Evolutionary conservation across 2,329 filamentous ascomycete genomes (phyloP).

Genomic region (Cladosporium sp.): DNA sequence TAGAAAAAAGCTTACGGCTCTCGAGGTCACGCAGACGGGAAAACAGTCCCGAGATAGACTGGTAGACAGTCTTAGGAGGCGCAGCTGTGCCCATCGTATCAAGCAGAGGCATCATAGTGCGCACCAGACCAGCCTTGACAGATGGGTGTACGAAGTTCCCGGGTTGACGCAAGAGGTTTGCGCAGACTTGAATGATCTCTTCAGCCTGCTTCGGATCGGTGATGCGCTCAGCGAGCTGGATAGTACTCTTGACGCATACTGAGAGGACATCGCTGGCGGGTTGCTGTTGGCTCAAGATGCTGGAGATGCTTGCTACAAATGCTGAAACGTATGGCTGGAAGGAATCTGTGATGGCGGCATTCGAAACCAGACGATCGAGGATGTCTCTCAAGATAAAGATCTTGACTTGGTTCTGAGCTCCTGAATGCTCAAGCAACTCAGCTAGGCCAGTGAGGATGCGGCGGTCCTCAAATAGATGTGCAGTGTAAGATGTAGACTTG

Average conservation of each 20-base stretch:
- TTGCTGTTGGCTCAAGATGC: conserved; percentile 47
- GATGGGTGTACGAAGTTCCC: conserved; percentile 73
- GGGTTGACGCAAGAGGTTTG: conserved; percentile 79
- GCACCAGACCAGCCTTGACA: conserved; percentile 73
- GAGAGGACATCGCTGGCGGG: conserved; percentile 70
- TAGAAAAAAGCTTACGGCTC: conserved; percentile 67
- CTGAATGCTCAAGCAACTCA: conserved; percentile 63
- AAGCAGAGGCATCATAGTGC: conserved; percentile 69
- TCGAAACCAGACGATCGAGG: conserved; percentile 60
- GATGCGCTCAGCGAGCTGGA: conserved; percentile 67
- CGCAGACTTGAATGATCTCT: conserved; percentile 72
- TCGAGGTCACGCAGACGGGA: conserved; percentile 80
- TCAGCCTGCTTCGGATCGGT: conserved; percentile 62
- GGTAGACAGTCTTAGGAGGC: conserved; percentile 54
- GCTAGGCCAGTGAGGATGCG: conserved; percentile 63
- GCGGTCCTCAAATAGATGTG: conserved; percentile 60
- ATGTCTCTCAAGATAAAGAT: conserved; percentile 70
- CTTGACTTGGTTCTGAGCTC: conserved; percentile 81
- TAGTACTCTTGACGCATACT: conserved; percentile 69
- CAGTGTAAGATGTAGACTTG: conserved; percentile 56
- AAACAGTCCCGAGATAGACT: conserved; percentile 73
- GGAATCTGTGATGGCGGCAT: conserved; percentile 49
- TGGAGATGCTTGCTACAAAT: conserved; percentile 52
- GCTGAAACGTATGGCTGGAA: conserved; percentile 62
- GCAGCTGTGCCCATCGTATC: conserved; percentile 12